These are phyloP conservation scores for Lepiota venenata DNA, from an alignment of 768 basidiomycete genomes.

Conservation along the genomic window DNA sequence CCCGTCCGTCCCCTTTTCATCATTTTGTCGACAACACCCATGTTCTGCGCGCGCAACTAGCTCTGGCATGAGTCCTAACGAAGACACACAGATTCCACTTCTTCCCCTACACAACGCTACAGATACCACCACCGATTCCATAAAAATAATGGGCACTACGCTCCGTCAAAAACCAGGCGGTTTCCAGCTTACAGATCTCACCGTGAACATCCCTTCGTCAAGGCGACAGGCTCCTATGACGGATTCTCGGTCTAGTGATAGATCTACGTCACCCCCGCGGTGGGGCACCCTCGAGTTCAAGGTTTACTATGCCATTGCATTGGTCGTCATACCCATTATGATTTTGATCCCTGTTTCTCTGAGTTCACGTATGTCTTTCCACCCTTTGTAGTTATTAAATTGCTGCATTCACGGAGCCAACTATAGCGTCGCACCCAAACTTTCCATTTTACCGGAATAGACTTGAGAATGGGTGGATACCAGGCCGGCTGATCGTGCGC, in stretches of 20 bases:
- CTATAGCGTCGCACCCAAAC: conserved; percentile 60
- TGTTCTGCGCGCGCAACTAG: not conserved
- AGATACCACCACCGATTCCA: not conserved
- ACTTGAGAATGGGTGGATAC: conserved; percentile 78
- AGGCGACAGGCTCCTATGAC: conserved; percentile 1
- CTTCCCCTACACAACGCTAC: not conserved
- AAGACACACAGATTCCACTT: conserved; percentile 6
- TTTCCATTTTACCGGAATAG: conserved; percentile 54
- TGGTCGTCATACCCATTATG: conserved; percentile 69
- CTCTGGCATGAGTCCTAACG: conserved; percentile 2
- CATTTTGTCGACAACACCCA: not conserved
- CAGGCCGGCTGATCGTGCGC: conserved; percentile 67
- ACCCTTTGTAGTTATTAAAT: not conserved
- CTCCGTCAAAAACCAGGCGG: not conserved
- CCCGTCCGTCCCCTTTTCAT: not conserved
- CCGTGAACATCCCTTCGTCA: conserved; percentile 11
- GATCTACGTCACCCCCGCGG: conserved; percentile 39
- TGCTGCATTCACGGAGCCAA: conserved; percentile 32
- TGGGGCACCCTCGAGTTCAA: conserved; percentile 85
- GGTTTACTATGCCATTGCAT: conserved; percentile 62
- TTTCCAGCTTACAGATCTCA: conserved; percentile 9
- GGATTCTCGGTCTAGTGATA: conserved; percentile 13
- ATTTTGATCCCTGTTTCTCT: conserved; percentile 68
- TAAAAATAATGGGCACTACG: not conserved
- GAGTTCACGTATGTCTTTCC: conserved; percentile 63